Evolutionary conservation across 345 rosid species (phyloP).

Genomic region (Brassica juncea): DNA sequence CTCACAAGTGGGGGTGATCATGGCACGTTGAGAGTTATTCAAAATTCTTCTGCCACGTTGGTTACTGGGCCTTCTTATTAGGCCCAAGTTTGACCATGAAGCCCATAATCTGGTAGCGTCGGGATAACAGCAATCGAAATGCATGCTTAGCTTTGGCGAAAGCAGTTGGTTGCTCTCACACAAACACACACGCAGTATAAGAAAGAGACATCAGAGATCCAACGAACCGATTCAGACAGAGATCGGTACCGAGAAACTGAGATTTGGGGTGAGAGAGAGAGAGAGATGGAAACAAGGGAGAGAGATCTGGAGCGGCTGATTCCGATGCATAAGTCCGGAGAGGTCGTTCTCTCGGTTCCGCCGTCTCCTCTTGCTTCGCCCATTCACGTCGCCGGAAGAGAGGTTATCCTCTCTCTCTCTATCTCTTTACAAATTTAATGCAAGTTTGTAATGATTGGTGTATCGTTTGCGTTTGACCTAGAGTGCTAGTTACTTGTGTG

Average conservation of each 20-base stretch:
- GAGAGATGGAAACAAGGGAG: slow-evolving; percentile 47
- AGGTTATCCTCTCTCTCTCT: slow-evolving; percentile 39
- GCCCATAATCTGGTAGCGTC: background rate
- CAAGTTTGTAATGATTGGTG: background rate
- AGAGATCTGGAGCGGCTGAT: slow-evolving; percentile 55
- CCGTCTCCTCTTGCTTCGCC: slow-evolving; percentile 44
- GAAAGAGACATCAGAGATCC: slow-evolving; percentile 29
- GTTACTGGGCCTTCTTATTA: background rate
- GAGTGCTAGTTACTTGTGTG: slow-evolving; percentile 25
- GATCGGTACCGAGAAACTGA: slow-evolving; percentile 16
- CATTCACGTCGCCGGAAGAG: slow-evolving; percentile 56
- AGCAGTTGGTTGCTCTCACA: slow-evolving; percentile 32
- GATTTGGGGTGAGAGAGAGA: slow-evolving; percentile 15
- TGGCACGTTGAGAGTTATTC: background rate
- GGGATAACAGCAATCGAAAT: background rate
- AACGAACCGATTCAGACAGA: background rate
- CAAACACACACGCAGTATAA: slow-evolving; percentile 9
- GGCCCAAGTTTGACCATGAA: background rate
- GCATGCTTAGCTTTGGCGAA: slow-evolving; percentile 23
- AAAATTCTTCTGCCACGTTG: background rate
- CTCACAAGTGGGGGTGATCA: background rate
- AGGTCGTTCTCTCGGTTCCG: slow-evolving; percentile 40
- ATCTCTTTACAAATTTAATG: background rate
- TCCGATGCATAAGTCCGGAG: slow-evolving; percentile 45
- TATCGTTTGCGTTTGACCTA: slow-evolving; percentile 12